These are phyloP conservation scores for Myochromella boudieri DNA, from an alignment of 768 basidiomycete species.

Conservation along the genomic window DNA sequence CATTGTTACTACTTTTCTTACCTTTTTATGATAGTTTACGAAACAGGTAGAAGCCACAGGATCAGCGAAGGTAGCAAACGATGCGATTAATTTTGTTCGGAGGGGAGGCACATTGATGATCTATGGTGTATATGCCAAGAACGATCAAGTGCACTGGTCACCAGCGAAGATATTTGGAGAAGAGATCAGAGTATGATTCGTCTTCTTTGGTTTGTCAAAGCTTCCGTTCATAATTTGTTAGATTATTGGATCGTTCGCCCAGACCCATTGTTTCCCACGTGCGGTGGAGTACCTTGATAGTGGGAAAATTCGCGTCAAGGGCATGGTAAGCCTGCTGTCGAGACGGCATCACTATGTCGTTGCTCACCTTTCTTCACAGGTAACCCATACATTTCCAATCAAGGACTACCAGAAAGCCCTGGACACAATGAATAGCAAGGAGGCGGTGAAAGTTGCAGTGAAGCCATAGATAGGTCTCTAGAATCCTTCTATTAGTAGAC, in stretches of 20 bases:
- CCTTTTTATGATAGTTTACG: not conserved
- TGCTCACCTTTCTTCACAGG: constrained; percentile 15
- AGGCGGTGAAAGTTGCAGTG: constrained; percentile 52
- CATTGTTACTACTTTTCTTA: not conserved
- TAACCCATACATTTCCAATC: constrained; percentile 59
- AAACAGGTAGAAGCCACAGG: constrained; percentile 65
- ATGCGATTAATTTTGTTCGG: constrained; percentile 73
- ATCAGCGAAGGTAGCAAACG: constrained; percentile 67
- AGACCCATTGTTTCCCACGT: constrained; percentile 76
- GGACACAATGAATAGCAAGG: constrained; percentile 62
- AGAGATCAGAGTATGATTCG: constrained; percentile 53
- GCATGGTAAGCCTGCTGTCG: constrained; percentile 26
- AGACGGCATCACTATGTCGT: not conserved
- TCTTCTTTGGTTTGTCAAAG: not conserved
- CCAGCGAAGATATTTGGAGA: constrained; percentile 76
- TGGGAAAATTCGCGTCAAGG: constrained; percentile 68
- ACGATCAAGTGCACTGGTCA: constrained; percentile 66
- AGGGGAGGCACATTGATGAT: constrained; percentile 69
- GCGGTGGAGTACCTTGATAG: constrained; percentile 76
- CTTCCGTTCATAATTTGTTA: constrained; percentile 18
- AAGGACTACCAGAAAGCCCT: constrained; percentile 63
- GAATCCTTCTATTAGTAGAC: not conserved
- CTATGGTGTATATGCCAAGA: constrained; percentile 77
- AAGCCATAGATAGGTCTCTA: constrained; percentile 29
- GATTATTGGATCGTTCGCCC: constrained; percentile 81